A percentile compares a stretch with the other conserved stretches of the same genome.
phyloP scores from a whole-genome alignment of 371 early-diverging fungal genomes.

The Mucor circinelloides region DNA sequence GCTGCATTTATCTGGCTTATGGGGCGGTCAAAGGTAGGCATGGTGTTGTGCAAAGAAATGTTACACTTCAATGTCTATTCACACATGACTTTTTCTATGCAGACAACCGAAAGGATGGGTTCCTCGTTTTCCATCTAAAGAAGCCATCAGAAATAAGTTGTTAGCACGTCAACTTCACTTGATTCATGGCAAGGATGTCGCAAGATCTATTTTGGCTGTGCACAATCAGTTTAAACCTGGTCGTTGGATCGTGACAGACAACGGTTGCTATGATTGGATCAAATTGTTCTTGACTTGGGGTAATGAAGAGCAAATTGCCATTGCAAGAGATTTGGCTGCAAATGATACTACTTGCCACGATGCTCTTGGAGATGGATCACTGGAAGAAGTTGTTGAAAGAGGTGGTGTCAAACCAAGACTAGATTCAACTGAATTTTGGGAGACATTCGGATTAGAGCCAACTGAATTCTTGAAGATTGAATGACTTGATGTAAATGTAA shows the following conservation, averaged over 20 bases:
- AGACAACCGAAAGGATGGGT: constrained; percentile 52
- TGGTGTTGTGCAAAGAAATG: not conserved
- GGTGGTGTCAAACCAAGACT: constrained; percentile 36
- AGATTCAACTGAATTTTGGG: constrained; percentile 52
- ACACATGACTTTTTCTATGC: not conserved
- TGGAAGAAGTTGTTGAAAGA: constrained; percentile 33
- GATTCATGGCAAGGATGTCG: constrained; percentile 52
- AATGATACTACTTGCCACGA: constrained; percentile 26
- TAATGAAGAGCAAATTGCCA: constrained; percentile 32
- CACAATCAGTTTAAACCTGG: constrained; percentile 34
- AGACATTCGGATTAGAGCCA: constrained; percentile 38
- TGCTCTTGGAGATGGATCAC: constrained; percentile 26
- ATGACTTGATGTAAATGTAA: constrained; percentile 4
- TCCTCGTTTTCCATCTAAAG: constrained; percentile 34
- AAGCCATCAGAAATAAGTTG: constrained; percentile 38
- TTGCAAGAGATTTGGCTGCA: constrained; percentile 26
- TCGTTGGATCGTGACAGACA: constrained; percentile 49
- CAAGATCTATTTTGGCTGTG: constrained; percentile 41
- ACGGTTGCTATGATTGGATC: constrained; percentile 47
- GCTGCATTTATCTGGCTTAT: constrained; percentile 46
- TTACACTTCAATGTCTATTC: not conserved
- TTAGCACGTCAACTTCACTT: constrained; percentile 44
- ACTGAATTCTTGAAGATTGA: constrained; percentile 35
- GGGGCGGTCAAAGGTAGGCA: constrained; percentile 48
- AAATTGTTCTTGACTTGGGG: constrained; percentile 44